A percentile compares a stretch with the other conserved stretches of the same genome.
Evolutionary conservation across 2,329 filamentous ascomycete species (phyloP).

Genomic region (Fusarium cyanostomum): DNA sequence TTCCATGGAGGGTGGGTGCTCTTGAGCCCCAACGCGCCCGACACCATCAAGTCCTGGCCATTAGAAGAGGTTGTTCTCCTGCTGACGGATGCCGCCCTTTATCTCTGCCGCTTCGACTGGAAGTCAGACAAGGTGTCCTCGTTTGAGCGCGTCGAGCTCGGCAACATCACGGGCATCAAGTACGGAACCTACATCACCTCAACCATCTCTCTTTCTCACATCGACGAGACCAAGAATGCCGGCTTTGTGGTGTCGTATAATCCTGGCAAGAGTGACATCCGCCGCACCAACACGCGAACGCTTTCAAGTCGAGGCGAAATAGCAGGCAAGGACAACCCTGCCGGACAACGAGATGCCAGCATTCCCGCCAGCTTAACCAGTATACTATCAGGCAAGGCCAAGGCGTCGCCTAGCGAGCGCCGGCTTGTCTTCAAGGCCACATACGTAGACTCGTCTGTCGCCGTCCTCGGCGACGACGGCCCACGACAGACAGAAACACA

Average conservation of each 20-base stretch:
- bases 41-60: slow-evolving; percentile 74
- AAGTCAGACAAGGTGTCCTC: slow-evolving; percentile 92
- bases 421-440: slow-evolving; percentile 35
- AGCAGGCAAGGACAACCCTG: slow-evolving; percentile 37
- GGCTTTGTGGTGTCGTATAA: slow-evolving; percentile 84
- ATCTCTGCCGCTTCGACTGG: slow-evolving; percentile 94
- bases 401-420: slow-evolving; percentile 15
- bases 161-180: slow-evolving; percentile 76
- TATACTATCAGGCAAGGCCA: slow-evolving; percentile 53
- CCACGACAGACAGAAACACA: slow-evolving; percentile 62
- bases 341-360: slow-evolving; percentile 32
- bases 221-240: slow-evolving; percentile 81
- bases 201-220: slow-evolving; percentile 79
- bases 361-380: slow-evolving; percentile 51
- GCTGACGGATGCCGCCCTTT: slow-evolving; percentile 84
- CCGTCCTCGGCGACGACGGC: slow-evolving; percentile 58
- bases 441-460: slow-evolving; percentile 61
- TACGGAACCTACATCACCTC: slow-evolving; percentile 91
- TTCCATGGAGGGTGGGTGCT: slow-evolving; percentile 91
- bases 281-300: slow-evolving; percentile 86
- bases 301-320: slow-evolving; percentile 64
- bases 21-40: slow-evolving; percentile 76
- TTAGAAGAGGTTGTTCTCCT: slow-evolving; percentile 91
- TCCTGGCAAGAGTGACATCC: slow-evolving; percentile 74
- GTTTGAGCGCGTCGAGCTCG: slow-evolving; percentile 85